Evolutionary conservation across 2,329 filamentous ascomycete genomes (phyloP), one percentile per base, ranked within the genome.

Genomic region (Knufia fluminis): DNA sequence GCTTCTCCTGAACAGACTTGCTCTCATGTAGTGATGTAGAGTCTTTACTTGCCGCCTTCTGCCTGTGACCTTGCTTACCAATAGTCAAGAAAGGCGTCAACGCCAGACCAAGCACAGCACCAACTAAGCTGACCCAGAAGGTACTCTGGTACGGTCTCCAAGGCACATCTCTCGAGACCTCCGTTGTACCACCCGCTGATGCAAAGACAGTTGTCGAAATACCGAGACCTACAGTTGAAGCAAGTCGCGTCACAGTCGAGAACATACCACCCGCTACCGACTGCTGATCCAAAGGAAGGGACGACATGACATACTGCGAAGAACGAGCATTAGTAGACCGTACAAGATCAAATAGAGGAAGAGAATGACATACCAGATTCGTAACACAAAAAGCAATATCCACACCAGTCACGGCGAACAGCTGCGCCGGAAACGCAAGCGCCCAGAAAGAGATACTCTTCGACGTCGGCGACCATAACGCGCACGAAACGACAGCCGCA

Each of bases 301-400:
- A 78, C 3, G 78, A 80, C 71, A 84, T 78, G 48, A 85, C 80
- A 55, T 85, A 85, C 75, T 85, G 82, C 73, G 24, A 23, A 26
- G 10, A 17, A 24, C 9, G 6, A 17, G 16, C 20, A 20, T 39
- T 28, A 39, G 32, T 19, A 7, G 16, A 36, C 10, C 4, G 16
- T 20, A 17, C 7, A 36, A 36, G n/a, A 8, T 6, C 10, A 14
- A 36, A 16, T 36, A 36, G n/a, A 28, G 6, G 33, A 57, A 61
- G 33, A 36, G 33, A 39, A 4, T n/a, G 3, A 42, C 40, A n/a
- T 42, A 42, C 40, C 40, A 80, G 76, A 57, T 86, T 85, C 2
- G 78, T 76, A 19, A 85, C 81, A 52, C 84, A 83, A 62, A 85
- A 85, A 51, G 85, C 77, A 28, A 86, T 75, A 59, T 85, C 83